Base-by-base conservation (phyloP, 345 rosid species). In the Hirschfeldia incana region DNA sequence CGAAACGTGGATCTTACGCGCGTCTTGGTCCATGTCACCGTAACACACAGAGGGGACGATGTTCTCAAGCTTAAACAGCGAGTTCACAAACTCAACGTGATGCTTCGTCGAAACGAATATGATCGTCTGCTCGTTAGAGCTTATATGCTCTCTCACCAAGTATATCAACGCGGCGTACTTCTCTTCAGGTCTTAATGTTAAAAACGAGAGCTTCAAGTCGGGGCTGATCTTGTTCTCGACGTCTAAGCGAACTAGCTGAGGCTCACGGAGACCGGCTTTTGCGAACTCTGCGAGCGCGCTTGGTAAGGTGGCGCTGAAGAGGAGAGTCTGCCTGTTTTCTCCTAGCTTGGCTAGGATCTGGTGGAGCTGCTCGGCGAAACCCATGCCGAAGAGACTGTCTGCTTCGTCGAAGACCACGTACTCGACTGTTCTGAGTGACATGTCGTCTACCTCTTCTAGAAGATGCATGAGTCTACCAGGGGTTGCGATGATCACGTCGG, bases 11-110 rank as follows among this genome's bases (percentile, higher is more conserved):
- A 93, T 95, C 85, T 93, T 93, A 26, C 97, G 93, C 37, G 99
- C 99, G 78, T 93, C 99, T 83, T 86, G 96, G 81, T 93, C 99
- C 99, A 95, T 95, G 76, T 93, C 99, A 79, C 99, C 98, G 73
- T 95, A 95, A 76, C 98, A 93, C 5, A 95, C 92, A 79, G 98
- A 93, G 46, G 98, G 88, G 69, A 85, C 89, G 16, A 95, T 90
- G 36, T 96, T 91, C 81, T 95, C 99, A 80, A 86, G 86, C 83
- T 78, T 87, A 78, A 90, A 95, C 84, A 95, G 76, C 59, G 71
- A 74, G 75, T 93, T 93, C 53, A 95, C 89, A 76, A 93, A 93
- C 85, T 95, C 99, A 65, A 91, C 99, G 81, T 93, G 99, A 88
- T 93, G 97, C 79, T 93, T 95, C 0, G 99, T 95, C 10, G 99